A percentile compares a stretch with the other conserved stretches of the same genome.
phyloP scores from a whole-genome alignment of 257 asterid species.

The Eustoma russellianum region DNA sequence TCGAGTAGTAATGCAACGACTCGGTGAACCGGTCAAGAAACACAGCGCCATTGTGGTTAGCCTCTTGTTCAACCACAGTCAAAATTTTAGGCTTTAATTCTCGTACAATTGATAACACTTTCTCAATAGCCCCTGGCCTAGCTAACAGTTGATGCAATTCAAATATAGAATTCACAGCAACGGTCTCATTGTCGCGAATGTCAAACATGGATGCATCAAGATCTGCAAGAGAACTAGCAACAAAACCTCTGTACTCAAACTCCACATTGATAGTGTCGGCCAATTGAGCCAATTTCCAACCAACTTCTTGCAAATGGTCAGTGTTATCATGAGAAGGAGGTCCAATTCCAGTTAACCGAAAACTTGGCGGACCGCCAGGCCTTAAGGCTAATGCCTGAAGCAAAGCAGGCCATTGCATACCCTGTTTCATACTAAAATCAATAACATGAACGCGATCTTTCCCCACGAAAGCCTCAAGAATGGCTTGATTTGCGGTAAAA shows the following conservation, averaged over 20 bases:
- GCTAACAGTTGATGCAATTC: conserved; percentile 71
- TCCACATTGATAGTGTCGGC: conserved; percentile 60
- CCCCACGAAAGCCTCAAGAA: conserved; percentile 65
- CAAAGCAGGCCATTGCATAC: conserved; percentile 95
- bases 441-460: conserved; percentile 58
- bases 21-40: conserved; percentile 86
- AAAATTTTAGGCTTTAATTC: conserved; percentile 58
- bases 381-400: conserved; percentile 75
- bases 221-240: conserved; percentile 65
- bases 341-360: conserved; percentile 74
- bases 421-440: conserved; percentile 88
- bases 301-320: conserved; percentile 71
- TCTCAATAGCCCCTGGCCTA: conserved; percentile 52
- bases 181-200: conserved; percentile 52
- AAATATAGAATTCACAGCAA: conserved; percentile 78
- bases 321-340: conserved; percentile 59
- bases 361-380: conserved; percentile 84
- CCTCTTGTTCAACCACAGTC: conserved; percentile 89
- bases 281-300: conserved; percentile 58
- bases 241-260: conserved; percentile 67
- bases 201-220: conserved; percentile 67
- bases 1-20: conserved; percentile 73
- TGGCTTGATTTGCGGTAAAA: conserved; percentile 92
- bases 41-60: conserved; percentile 57
- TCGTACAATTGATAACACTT: conserved; percentile 42